Base-by-base conservation (phyloP, 768 basidiomycete species). In the Xerocomellus amylosporus region DNA sequence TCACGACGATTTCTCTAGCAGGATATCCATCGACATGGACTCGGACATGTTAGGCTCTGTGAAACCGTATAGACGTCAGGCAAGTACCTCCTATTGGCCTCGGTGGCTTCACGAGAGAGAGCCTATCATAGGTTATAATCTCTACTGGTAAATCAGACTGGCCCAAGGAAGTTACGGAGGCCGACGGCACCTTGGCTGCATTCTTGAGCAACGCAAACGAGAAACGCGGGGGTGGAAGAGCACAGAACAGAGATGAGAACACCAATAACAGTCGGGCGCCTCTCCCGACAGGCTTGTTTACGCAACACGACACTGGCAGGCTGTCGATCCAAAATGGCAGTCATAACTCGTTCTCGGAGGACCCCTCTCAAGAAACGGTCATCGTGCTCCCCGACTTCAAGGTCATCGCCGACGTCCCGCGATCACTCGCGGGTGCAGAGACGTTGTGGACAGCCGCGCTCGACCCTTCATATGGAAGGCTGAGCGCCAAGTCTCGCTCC, bases 361-460 rank as follows among this genome's bases (percentile, higher is more conserved):
- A 85, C 49, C 67, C 79, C 34, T 76, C 81, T 46, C 74, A 77
- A 48, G 87, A 95, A 60, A 88, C 89, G 0, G 89, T 95, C 17
- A 77, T 99, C 40, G 81, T 98, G 2, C 84, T 99, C 62, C 96
- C 96, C 7, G 96, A 99, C 71, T 98, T 86, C 76, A 93, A 85
- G 60, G 78, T 93, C 43, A 80, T 95, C 28, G 79, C 83, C 2
- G 86, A 87, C 48, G 84, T 98, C 14, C 80, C 81, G 22, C 76
- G 83, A 33, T 79, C 86, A 0, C 53, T 67, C 14, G 75, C 79
- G 2, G 90, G 89, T 24, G 94, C 93, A 7, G 75, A 83, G 53
- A 77, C 78, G 30, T 73, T 97, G 20, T 93, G 86, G 82, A 72
- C 79, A 31, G 72, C 75, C 26, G 79, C 83, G 2, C 76, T 94